These are phyloP conservation scores for Naganishia onofrii DNA, from an alignment of 768 basidiomycete genomes.

Conservation along the genomic window DNA sequence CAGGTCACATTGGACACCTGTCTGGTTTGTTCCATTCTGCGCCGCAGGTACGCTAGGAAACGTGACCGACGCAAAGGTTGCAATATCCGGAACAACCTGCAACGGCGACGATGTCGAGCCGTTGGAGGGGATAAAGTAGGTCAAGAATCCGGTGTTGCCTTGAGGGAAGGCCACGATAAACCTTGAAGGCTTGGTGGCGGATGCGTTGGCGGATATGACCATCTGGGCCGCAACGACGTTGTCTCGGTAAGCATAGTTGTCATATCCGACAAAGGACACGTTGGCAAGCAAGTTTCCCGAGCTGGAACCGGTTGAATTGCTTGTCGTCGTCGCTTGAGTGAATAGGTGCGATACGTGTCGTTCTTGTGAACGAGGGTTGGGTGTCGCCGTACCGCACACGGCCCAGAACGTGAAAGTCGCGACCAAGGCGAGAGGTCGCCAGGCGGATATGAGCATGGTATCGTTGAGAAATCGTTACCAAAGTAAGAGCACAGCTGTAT, in stretches of 20 bases:
- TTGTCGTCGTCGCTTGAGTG: not conserved
- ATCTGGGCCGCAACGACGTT: conserved; percentile 55
- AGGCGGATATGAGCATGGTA: not conserved
- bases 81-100: conserved; percentile 41
- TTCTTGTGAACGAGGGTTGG: not conserved
- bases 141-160: conserved; percentile 56
- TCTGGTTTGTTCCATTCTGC: conserved; percentile 45
- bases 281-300: conserved; percentile 32
- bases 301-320: not conserved
- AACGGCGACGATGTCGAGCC: conserved; percentile 30
- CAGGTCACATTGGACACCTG: conserved; percentile 54
- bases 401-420: not conserved
- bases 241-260: conserved; percentile 56
- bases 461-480: not conserved
- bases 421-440: not conserved
- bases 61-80: conserved; percentile 39
- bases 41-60: not conserved
- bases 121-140: conserved; percentile 54
- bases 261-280: conserved; percentile 52
- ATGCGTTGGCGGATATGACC: conserved; percentile 50
- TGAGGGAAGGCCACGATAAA: conserved; percentile 56
- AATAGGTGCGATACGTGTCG: not conserved
- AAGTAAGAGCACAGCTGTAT: not conserved
- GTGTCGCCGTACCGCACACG: not conserved
- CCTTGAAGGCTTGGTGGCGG: conserved; percentile 44